A percentile compares a stretch with the other conserved stretches of the same genome.
Evolutionary conservation across 2,329 filamentous ascomycete species (phyloP).

Genomic region (Xylariaceae sp.): DNA sequence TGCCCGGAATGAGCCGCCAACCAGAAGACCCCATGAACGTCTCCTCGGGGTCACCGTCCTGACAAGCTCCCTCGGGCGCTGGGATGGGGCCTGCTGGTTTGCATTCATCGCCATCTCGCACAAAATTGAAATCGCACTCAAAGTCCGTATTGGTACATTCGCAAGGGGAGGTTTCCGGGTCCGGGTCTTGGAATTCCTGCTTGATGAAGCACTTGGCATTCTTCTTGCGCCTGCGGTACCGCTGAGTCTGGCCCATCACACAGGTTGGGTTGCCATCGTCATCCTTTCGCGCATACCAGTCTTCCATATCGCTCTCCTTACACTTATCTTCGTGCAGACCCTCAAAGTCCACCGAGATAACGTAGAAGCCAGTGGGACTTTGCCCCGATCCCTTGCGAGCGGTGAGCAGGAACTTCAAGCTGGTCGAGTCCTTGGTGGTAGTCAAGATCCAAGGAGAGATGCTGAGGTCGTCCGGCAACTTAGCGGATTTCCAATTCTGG

Average conservation of each 20-base stretch:
- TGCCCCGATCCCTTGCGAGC: constrained; percentile 49
- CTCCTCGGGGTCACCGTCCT: constrained; percentile 53
- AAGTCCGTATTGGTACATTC: constrained; percentile 80
- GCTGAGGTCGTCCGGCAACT: constrained; percentile 59
- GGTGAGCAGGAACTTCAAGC: constrained; percentile 78
- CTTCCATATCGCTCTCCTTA: constrained; percentile 69
- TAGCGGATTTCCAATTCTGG: constrained; percentile 67
- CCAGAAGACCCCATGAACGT: constrained; percentile 82
- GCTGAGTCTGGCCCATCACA: constrained; percentile 93
- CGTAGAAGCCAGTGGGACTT: constrained; percentile 42
- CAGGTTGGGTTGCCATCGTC: constrained; percentile 75
- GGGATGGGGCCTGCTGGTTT: constrained; percentile 53
- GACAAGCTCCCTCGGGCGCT: constrained; percentile 66
- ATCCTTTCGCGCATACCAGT: constrained; percentile 80
- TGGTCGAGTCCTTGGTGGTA: constrained; percentile 87
- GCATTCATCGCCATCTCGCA: constrained; percentile 63
- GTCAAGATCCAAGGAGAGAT: constrained; percentile 69
- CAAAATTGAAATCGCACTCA: constrained; percentile 94
- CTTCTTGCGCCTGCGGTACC: constrained; percentile 76
- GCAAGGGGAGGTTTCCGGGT: constrained; percentile 64
- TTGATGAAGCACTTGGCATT: constrained; percentile 84
- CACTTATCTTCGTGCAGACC: constrained; percentile 76
- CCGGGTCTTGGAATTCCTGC: constrained; percentile 72
- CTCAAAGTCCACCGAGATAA: constrained; percentile 77
- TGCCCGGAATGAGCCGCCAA: constrained; percentile 84